Evolutionary conservation across 257 asterid species (phyloP), one percentile per base, ranked within the genome.

Genomic region (Rauvolfia tetraphylla): DNA sequence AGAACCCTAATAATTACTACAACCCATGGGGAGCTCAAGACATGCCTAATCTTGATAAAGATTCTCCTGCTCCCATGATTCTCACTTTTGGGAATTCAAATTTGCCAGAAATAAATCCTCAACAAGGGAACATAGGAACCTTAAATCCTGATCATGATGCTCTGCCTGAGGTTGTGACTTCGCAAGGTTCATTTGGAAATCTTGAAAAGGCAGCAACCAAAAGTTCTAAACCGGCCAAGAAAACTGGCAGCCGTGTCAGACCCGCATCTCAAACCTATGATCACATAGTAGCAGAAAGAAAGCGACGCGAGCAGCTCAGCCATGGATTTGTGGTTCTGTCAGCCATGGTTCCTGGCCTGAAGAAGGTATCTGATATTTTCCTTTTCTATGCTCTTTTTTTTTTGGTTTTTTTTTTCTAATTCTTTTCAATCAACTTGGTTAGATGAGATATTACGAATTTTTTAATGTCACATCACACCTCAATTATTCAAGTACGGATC

Each of bases 261-360:
- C 87, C 87, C 7, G 75, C 80, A 12, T 81, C 89, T 0, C 89
- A 84, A 8, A 83, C 87, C 0, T 87, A 84, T 36, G 88, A 84
- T 68, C 90, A 87, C 72, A 84, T 84, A 0, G 56, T 87, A 2
- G 85, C 90, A 0, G 88, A 87, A 75, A 87, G 90, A 61, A 87
- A 84, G 75, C 83, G 90, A n/a, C 81, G 90, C 11, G 85, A 85
- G 83, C 84, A 63, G 61, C 85, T 85, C 53, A 83, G 87, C 81
- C 83, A 81, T 68, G 62, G 68, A 17, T 87, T 87, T 49, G 46
- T 79, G 12, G 79, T 85, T 20, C 88, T 87, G 15, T 79, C 90
- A 0, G 80, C 85, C 48, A 79, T 87, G 10, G 85, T 87, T 75
- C 90, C 90, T 31, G 90, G 89, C 76, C 85, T 87, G 39, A 85